Evolutionary conservation across 192 early-diverging fungal species (phyloP).

Genomic region (Gonapodya prolifera): DNA sequence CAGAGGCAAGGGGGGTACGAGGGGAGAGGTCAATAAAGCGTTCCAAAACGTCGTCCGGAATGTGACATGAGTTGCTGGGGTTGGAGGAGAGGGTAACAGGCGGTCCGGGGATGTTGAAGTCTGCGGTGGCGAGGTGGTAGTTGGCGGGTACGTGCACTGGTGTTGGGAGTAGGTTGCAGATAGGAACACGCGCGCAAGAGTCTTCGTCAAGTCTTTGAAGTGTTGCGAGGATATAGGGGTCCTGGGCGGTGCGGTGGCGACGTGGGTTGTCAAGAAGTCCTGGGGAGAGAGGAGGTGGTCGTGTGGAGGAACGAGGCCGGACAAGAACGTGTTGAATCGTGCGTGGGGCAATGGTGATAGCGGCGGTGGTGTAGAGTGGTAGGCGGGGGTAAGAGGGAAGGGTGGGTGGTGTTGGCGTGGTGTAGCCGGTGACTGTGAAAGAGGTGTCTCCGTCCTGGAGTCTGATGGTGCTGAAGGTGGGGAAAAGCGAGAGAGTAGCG

Average conservation of each 20-base stretch:
- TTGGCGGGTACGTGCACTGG: too few relatives aligned
- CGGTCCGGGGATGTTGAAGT: neutral
- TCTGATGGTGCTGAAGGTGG: too few relatives aligned
- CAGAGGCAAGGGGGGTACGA: neutral
- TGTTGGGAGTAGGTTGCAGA: too few relatives aligned
- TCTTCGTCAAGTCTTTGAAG: too few relatives aligned
- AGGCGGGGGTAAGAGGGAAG: neutral
- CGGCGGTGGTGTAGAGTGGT: neutral
- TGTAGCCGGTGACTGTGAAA: neutral
- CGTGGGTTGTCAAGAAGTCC: too few relatives aligned
- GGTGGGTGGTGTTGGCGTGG: neutral
- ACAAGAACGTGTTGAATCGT: too few relatives aligned
- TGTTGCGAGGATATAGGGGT: too few relatives aligned
- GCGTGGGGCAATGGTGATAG: neutral
- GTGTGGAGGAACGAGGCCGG: too few relatives aligned
- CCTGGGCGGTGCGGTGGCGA: too few relatives aligned
- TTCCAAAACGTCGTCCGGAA: neutral
- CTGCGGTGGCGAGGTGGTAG: neutral
- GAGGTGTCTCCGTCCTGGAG: neutral
- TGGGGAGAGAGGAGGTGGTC: too few relatives aligned
- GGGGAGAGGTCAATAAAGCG: neutral
- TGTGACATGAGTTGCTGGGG: neutral
- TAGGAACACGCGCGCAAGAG: too few relatives aligned
- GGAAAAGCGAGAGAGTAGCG: too few relatives aligned
- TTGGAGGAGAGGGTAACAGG: neutral